phyloP scores from a whole-genome alignment of 176 grass and related monocot genomes.

The Oryza glumipatula region DNA sequence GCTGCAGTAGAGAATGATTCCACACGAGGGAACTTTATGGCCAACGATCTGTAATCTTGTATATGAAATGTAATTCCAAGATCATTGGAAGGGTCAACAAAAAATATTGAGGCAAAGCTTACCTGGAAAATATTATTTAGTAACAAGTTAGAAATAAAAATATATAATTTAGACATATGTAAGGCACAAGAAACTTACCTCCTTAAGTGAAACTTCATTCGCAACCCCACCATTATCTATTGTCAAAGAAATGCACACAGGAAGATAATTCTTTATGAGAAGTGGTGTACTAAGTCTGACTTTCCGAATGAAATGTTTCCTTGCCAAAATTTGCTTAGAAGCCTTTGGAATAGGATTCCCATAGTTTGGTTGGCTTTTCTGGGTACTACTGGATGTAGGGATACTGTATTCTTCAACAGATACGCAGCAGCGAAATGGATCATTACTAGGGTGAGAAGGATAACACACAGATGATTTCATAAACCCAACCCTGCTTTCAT shows the following conservation, averaged over 20 bases:
- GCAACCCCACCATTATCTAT: conserved; percentile 79
- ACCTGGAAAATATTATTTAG: conserved; percentile 60
- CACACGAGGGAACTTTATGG: conserved; percentile 75
- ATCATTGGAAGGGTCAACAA: conserved; percentile 87
- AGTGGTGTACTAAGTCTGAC: conserved; percentile 81
- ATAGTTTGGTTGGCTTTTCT: conserved; percentile 42
- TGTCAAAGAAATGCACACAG: conserved; percentile 71
- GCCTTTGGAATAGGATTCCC: conserved; percentile 39
- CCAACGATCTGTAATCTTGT: conserved; percentile 66
- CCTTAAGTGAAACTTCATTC: conserved; percentile 69
- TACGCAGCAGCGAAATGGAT: conserved; percentile 95
- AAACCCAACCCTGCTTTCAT: conserved; percentile 82
- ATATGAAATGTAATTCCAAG: conserved; percentile 81
- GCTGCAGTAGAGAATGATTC: conserved; percentile 77
- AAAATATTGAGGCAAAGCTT: conserved; percentile 69
- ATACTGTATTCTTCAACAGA: conserved; percentile 85
- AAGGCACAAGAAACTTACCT: conserved; percentile 52
- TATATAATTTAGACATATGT: conserved; percentile 25
- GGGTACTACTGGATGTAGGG: conserved; percentile 47
- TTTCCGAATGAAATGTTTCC: conserved; percentile 74
- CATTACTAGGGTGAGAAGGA: conserved; percentile 85
- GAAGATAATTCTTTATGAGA: conserved; percentile 93
- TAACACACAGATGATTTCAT: conserved; percentile 98
- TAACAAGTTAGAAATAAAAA: conserved; percentile 38
- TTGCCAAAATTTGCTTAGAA: conserved; percentile 54